Percentiles rank a stretch among this genome's conserved stretches.
Conservation (phyloP, 129 eudicot genomes). For the Flaveria trinervia region DNA sequence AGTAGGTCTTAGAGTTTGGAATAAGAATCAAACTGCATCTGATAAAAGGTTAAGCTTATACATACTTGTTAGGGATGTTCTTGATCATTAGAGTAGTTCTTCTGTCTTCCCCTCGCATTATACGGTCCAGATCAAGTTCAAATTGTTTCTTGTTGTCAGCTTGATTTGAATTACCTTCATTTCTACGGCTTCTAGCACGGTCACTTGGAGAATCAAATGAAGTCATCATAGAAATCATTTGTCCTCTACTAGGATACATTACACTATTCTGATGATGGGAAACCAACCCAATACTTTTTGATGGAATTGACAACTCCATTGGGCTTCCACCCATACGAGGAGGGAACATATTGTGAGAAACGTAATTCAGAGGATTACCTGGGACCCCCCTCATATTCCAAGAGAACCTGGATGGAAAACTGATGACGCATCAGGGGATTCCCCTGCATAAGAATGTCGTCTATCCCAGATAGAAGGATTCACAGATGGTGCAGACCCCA, state of each 20-base stretch:
- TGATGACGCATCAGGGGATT: conserved; percentile 61
- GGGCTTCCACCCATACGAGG: conserved; percentile 60
- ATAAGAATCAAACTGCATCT: neutral
- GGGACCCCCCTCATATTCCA: conserved; percentile 78
- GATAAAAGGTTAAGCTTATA: conserved; percentile 17
- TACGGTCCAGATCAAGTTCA: conserved; percentile 90
- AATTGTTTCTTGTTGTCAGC: conserved; percentile 86
- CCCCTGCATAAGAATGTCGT: conserved; percentile 63
- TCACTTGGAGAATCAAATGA: conserved; percentile 76
- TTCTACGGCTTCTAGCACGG: conserved; percentile 70
- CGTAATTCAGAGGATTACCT: conserved; percentile 71
- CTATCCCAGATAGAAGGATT: conserved; percentile 89
- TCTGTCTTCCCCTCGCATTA: conserved; percentile 79
- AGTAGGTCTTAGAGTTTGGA: no score
- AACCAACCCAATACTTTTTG: conserved; percentile 62
- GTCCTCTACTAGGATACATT: conserved; percentile 71
- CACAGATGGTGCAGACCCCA: conserved; percentile 83
- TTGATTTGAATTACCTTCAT: conserved; percentile 62
- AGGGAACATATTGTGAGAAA: conserved; percentile 62
- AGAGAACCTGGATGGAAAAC: conserved; percentile 81
- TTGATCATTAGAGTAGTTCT: conserved; percentile 97
- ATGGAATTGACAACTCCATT: conserved; percentile 68
- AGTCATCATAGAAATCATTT: conserved; percentile 65
- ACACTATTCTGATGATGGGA: conserved; percentile 69
- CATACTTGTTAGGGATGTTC: conserved; percentile 99